Evolutionary conservation across 768 basidiomycete species (phyloP), one percentile per base, ranked within the genome.

Genomic region (Suillus decipiens): DNA sequence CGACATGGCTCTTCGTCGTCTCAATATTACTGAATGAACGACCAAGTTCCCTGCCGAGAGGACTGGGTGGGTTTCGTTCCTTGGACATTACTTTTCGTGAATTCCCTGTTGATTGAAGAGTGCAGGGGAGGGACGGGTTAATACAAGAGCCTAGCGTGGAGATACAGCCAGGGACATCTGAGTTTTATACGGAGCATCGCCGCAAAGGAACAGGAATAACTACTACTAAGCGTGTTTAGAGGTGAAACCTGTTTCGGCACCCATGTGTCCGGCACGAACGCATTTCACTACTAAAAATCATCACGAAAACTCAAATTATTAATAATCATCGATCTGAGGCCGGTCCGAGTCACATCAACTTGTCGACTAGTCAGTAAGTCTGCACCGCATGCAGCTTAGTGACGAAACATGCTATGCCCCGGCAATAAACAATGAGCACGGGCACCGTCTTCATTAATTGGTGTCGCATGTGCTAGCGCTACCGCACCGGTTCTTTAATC

Each of bases 101-200:
- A 34, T 24, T n/a, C 65, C 63, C 61, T 8, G 39, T 24, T 37
- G 1, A 41, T 28, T 41, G 42, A 39, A 61, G 7, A 24, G 8
- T 34, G 34, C 31, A 56, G 50, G 37, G 33, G 8, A 15, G n/a
- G 14, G 39, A 48, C 45, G 33, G 41, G 41, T 28, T 28, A 36
- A 59, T 53, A 33, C 51, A 53, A 53, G 51, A 53, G 19, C 19
- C 51, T 53, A 53, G n/a, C 31, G 51, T n/a, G 19, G 51, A 0
- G 5, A n/a, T n/a, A 5, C 5, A 14, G 4, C 19, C 2, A 11
- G 1, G 19, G 55, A 22, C 42, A 43, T 45, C 42, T 54, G 43
- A 11, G 54, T 62, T 72, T 71, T 71, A 73, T 73, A 73, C 9
- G 24, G 0, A 2, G 61, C 34, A 31, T n/a, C 28, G 33, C 19